Percentiles rank a stretch among this genome's conserved stretches.
These are phyloP conservation scores for Selenicereus undatus DNA, from an alignment of 148 eudicot genomes.

Conservation along the genomic window DNA sequence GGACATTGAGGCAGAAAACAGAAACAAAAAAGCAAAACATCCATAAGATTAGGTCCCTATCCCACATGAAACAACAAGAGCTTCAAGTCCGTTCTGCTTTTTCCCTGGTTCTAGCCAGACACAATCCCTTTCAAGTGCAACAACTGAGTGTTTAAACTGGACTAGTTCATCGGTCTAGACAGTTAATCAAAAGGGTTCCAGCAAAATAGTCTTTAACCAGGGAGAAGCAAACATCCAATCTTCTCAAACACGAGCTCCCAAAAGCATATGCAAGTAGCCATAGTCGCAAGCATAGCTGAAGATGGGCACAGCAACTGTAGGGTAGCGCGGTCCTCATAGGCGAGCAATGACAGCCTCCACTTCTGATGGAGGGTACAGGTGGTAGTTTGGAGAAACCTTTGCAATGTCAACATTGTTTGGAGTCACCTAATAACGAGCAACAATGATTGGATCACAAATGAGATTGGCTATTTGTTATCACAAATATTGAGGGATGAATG, in stretches of 20 bases:
- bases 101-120: slow-evolving; percentile 2
- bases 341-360: slow-evolving; percentile 88
- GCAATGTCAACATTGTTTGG: slow-evolving; percentile 98
- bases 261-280: neutral
- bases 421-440: slow-evolving; percentile 57
- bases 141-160: neutral
- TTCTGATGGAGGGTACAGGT: slow-evolving; percentile 84
- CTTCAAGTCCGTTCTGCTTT: neutral
- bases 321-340: slow-evolving; percentile 39
- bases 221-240: slow-evolving; percentile 1
- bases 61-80: neutral
- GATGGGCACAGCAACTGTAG: neutral
- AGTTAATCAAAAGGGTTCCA: neutral
- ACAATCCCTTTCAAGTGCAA: neutral
- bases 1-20: neutral
- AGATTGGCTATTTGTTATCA: neutral
- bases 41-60: neutral
- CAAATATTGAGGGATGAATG: neutral
- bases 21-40: neutral
- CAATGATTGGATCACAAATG: neutral
- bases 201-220: neutral
- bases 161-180: neutral
- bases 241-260: neutral
- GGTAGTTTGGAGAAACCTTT: slow-evolving; percentile 89
- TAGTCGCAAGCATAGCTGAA: neutral